phyloP scores from a whole-genome alignment of 2,329 filamentous ascomycete genomes.

The Phaeosphaeria sp. region DNA sequence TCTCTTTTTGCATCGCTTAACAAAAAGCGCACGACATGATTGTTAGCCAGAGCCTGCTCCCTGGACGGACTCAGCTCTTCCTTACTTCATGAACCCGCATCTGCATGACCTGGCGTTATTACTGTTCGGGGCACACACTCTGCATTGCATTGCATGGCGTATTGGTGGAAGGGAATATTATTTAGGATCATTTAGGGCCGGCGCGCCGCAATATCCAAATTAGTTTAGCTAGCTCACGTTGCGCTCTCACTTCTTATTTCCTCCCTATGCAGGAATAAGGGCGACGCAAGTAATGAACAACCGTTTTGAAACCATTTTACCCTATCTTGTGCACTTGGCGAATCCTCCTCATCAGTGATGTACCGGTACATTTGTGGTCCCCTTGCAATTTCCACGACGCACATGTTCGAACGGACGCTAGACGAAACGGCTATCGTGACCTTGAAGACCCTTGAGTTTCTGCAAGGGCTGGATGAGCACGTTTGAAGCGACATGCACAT shows the following conservation, averaged over 20 bases:
- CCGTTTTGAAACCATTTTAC: conserved; percentile 5
- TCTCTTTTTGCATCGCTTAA: conserved; percentile 23
- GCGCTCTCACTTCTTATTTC: not conserved
- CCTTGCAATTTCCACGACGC: conserved; percentile 18
- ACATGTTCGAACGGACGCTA: conserved; percentile 9
- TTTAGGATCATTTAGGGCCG: conserved; percentile 9
- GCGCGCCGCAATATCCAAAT: conserved; percentile 10
- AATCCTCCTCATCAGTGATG: not conserved
- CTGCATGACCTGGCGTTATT: conserved; percentile 5
- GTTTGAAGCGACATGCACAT: not conserved
- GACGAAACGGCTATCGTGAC: conserved; percentile 17
- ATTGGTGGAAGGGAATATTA: not conserved
- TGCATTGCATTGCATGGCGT: conserved; percentile 9
- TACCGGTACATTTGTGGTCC: not conserved
- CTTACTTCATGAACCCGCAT: conserved; percentile 4
- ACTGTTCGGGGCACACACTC: not conserved
- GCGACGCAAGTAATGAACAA: conserved; percentile 17
- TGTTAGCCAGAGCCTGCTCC: conserved; percentile 2
- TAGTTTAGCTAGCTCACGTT: conserved; percentile 5
- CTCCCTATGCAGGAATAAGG: not conserved
- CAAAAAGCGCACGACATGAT: conserved; percentile 18
- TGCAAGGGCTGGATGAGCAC: conserved; percentile 1
- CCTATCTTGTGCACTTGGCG: conserved; percentile 10
- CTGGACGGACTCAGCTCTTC: conserved; percentile 9
- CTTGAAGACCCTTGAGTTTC: not conserved